Base-by-base conservation (phyloP, 1,284 basidiomycete genomes). In the Melampsora larici-populina region DNA sequence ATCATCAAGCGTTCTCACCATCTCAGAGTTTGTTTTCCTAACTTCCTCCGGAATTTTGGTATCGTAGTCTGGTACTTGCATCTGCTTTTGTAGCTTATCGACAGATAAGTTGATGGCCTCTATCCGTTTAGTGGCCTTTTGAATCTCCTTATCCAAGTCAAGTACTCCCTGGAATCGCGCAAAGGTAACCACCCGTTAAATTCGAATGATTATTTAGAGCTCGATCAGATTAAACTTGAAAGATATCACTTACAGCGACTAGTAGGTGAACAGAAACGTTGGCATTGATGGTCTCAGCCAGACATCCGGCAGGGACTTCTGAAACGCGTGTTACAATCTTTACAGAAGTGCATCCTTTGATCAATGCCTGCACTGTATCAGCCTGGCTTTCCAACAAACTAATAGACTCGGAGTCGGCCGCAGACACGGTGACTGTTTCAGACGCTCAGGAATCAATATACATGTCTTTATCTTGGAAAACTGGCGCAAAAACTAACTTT, bases 251-350 rank as follows among this genome's bases (percentile, higher is more conserved):
- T 82, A 93, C 93, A 84, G 90, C 87, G 70, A 97, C 93, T 78
- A 94, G 90, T 11, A 94, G 87, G 83, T 95, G 89, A 3, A 93
- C 87, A 58, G 90, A 88, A 64, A 94, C 86, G 1, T 90, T 90
- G 15, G 90, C 86, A 0, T 89, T 90, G 48, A 99, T 88, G 40
- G 92, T 89, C 71, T 89, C 87, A 2, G 92, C 92, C 4, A 93
- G 95, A 83, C 94, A 97, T 18, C 96, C 97, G 1, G 88, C 86
- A 0, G 95, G 94, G 60, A 99, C 88, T 21, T 87, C 86, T 26
- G 83, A 82, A 31, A 87, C 82, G 29, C 87, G 84, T 26, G 87
- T 84, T 31, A 93, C 87, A 68, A 93, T 88, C 66, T 86, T 85
- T 46, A 90, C 88, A 68, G 86, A 87, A 81, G 92, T 92, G 85